Evolutionary conservation across 2,329 filamentous ascomycete genomes (phyloP), one percentile per base, ranked within the genome.

Genomic region (Trichothecium sympodiale): DNA sequence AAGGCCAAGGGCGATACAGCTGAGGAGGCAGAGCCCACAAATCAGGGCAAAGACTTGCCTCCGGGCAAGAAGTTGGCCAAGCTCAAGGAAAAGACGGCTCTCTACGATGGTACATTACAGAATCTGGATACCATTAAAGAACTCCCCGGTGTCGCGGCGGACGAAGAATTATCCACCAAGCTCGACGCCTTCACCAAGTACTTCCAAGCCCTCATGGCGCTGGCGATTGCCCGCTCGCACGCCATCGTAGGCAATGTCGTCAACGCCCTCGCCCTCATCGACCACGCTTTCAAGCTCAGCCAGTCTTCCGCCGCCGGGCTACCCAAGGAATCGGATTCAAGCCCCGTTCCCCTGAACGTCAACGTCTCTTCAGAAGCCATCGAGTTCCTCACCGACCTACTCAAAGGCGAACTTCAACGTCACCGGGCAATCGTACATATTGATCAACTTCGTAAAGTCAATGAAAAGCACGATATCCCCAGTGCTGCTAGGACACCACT

Each of bases 31-130:
- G 53, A 59, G 39, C 20, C 20, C 10, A 10, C 20, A 6, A 10
- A 25, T 6, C 10, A 25, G 6, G 10, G 20, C 20, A 72, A 74
- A 45, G 73, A 80, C 34, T 77, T 87, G 45, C 74, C 82, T 1
- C 75, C 74, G 13, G 81, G 83, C 15, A 79, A 80, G 43, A 86
- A 84, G 54, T 65, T 94, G 35, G 79, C 80, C 10, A 79, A 83
- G 48, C 65, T 96, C 35, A 83, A 86, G 51, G 89, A 96, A 55
- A 81, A 85, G 48, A 77, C 84, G 12, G 88, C 89, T 3, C 67
- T 98, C 2, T 96, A 95, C 54, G 87, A 95, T 54, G 85, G 86
- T 17, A 93, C 82, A 8, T 61, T 95, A 17, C 85, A 95, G 59
- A 95, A 86, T 57, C 67, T 98, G 40, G 83, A 95, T 45, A 85